Evolutionary conservation across 306 rosid genomes (phyloP), one percentile per base, ranked within the genome.

Genomic region (Lathyrus oleraceus): DNA sequence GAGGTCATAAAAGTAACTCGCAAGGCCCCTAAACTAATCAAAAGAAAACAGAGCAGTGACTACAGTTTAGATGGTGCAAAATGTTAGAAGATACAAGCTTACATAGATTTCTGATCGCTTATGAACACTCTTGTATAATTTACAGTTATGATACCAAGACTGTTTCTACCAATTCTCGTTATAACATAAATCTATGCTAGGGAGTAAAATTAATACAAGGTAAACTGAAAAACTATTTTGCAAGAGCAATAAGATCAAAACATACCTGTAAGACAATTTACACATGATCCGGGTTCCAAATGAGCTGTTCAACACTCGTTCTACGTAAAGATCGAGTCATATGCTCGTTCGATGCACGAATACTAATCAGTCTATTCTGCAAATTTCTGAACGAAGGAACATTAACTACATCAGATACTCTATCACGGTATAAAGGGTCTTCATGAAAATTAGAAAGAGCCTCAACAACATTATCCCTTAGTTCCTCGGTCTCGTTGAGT

Each of bases 1-100:
- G 87, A 78, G 71, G 70, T 56, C 47, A 78, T 73, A 49, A 81
- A 64, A 57, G 78, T 81, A 74, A 69, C 87, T 64, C 80, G 85
- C 61, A 66, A 65, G 72, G 82, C 82, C 65, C 91, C 91, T 39
- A 81, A 79, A 73, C 43, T 83, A 56, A 54, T 83, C 80, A 81
- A 86, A 78, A 82, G 82, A 76, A 86, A 79, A 76, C 75, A 86
- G 85, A 69, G 77, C 81, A 23, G 84, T 63, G 69, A 27, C 30
- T 27, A 27, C 30, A 27, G 30, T 64, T 43, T 17, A 48, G 30
- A 48, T 30, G 71, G 16, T 49, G 1, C 60, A 5, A 10, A 27
- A 11, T 65, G 10, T n/a, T 27, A 27, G 4, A 23, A 2, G 30
- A 27, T 27, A n/a, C n/a, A n/a, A n/a, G n/a, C n/a, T n/a, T n/a